Evolutionary conservation across 331 rosid species (phyloP).

Genomic region (Spiraea crenata): DNA sequence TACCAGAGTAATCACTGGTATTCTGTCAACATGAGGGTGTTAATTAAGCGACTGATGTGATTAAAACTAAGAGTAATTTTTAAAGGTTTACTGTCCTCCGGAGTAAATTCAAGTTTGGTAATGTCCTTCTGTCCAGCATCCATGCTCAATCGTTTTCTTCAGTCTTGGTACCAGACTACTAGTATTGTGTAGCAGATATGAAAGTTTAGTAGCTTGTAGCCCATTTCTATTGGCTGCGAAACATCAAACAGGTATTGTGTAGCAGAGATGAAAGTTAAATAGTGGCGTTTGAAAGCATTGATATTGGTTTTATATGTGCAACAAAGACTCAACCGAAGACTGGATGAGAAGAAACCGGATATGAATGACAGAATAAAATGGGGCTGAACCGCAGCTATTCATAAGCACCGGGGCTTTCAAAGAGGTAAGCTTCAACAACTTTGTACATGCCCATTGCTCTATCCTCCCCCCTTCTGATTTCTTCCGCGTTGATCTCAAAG

Average conservation of each 20-base stretch:
- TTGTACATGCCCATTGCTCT: conserved; percentile 33
- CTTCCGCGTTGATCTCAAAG: conserved; percentile 28
- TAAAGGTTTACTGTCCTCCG: not conserved
- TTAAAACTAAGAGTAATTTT: not conserved
- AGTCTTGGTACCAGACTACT: not conserved
- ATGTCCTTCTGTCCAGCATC: not conserved
- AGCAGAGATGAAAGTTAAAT: not conserved
- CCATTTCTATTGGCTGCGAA: conserved; percentile 3
- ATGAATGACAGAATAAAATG: too few species aligned
- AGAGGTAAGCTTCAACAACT: conserved; percentile 29
- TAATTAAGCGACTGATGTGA: conserved; percentile 5
- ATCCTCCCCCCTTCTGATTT: conserved; percentile 27
- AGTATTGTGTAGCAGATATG: too few species aligned
- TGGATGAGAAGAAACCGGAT: not conserved
- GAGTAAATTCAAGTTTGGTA: not conserved
- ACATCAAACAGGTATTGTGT: conserved; percentile 1
- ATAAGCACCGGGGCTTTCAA: conserved; percentile 27
- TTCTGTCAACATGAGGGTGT: not conserved
- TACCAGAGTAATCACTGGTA: conserved; percentile 1
- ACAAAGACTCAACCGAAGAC: not conserved
- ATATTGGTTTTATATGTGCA: not conserved
- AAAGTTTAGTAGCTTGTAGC: too few species aligned
- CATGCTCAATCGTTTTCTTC: not conserved
- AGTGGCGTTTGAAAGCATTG: not conserved
- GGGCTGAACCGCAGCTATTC: not conserved